Evolutionary conservation across 2,329 filamentous ascomycete species (phyloP), one percentile per base, ranked within the genome.

Genomic region (Fusarium mundagurra): DNA sequence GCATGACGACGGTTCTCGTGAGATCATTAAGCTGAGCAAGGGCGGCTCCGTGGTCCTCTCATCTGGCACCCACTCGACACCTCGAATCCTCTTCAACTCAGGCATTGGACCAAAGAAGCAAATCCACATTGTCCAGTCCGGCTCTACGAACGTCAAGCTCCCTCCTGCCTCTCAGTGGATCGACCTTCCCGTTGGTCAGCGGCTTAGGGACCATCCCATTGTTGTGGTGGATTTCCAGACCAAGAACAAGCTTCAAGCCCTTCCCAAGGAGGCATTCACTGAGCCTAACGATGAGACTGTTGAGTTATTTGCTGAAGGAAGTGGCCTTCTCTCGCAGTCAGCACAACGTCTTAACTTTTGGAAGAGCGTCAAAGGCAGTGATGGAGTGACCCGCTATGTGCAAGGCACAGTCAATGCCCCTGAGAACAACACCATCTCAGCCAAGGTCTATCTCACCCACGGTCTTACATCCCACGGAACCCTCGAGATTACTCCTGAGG

Each of bases 101-200:
- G 85, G 92, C 75, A 93, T 92, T 72, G 92, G 91, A 22, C 91
- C 90, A n/a, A 82, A 82, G 83, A 85, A 89, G 84, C 83, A 93
- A 76, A 83, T 91, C 33, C 78, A 84, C 24, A 79, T 89, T 12
- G 88, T 77, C 24, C 43, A 67, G 27, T 69, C 86, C 48, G 79
- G 77, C 53, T 88, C 86, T 3, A 88, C 90, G 69, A 86, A 85
- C 0, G 75, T 84, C 14, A 85, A 83, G 11, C 88, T 90, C 84
- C 85, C 88, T 47, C 80, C 83, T 20, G 80, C 83, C 69, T 81
- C 79, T 34, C 80, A 86, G n/a, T 91, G 89, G 89, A 89, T 91
- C 63, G 81, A 86, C n/a, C 83, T 90, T 5, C 89, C 89, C 0
- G 88, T 91, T 6, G 89, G 89, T 6, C 84, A 88, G 74, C 88